Evolutionary conservation across 208 protist genomes (phyloP), one percentile per base, ranked within the genome.

Genomic region (Trypanosoma rangeli): DNA sequence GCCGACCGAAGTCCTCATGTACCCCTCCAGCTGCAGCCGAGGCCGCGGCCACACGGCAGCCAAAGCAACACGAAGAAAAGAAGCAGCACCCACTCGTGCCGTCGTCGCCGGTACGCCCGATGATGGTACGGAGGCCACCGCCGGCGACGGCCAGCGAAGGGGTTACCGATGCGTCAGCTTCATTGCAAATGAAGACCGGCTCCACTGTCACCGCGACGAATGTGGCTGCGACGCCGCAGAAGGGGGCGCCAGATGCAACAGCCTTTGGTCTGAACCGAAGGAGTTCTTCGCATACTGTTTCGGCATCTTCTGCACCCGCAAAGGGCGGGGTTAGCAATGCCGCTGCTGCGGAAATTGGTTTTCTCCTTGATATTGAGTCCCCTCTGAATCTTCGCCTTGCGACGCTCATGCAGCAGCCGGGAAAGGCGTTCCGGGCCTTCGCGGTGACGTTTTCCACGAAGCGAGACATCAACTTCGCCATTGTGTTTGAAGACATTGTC

Each of bases 401-500:
- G 52, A 96, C 91, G 26, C 82, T 96, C 37, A 93, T 89, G 54
- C 86, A 84, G 20, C 82, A 93, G 60, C 74, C 76, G 46, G 91
- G 88, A 44, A 94, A 92, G 73, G 84, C 91, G 24, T 94, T 96
- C 49, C 87, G 91, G 50, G 80, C 86, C 5, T 83, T 96, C 57
- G 84, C 86, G 15, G 91, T 91, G 12, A 74, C 78, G 60, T 79
- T 92, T 65, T 82, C 84, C 0, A 60, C 85, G 26, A 68, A 82
- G 13, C 87, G 88, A 0, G 63, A 59, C 1, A 76, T 90, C 73
- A 90, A 93, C 67, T 94, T 94, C 72, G 56, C 81, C 16, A 39
- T 96, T 59, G 83, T 78, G 53, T 94, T 96, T 59, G 86, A 90
- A 70, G 91, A 96, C 73, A 84, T 96, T 67, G 91, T 86, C 24